Base-by-base conservation (phyloP, 2,329 filamentous ascomycete genomes). In the Cytospora mali region DNA sequence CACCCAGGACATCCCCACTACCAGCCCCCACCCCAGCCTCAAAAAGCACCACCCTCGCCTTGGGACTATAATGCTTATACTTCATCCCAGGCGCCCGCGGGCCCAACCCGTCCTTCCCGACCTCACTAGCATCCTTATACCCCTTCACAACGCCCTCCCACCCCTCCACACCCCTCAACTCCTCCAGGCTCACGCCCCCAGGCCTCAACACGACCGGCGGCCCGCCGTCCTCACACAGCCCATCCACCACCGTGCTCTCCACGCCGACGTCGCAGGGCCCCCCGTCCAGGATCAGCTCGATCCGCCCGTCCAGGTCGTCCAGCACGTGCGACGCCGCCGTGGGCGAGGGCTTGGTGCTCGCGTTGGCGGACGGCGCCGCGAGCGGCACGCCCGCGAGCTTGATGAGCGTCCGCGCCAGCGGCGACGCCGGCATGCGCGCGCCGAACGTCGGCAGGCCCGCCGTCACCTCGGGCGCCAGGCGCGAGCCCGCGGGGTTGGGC, bases 81-180 rank as follows among this genome's bases (percentile, higher is more conserved):
- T 99, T 99, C 95, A 99, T 99, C 1, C 95, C 95, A 0, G 95
- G 95, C 0, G 95, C 95, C 62, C 92, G 83, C 0, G 95, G 95
- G 11, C 84, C 82, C n/a, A 66, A 64, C 1, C 74, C 57, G 75
- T 39, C 50, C 35, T n/a, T n/a, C 6, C 85, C 88, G 23, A 85
- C 81, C 69, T 92, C 86, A 18, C 86, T 86, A 62, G 84, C 83
- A 70, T 97, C 92, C 71, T 89, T 87, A 75, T 97, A 98, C 13
- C 85, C 94, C 64, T 89, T 86, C 65, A 83, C 81, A 1, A 92
- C 91, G 46, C 84, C 78, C 72, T 93, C 89, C 94, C 95, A 99
- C 0, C 94, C 94, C 0, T 83, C 79, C 71, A 89, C 92, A 48
- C 79, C 73, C 50, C 89, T 82, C 61, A 98, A 78, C 72, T 93